phyloP scores from a whole-genome alignment of 169 alveolate genomes.

The Besnoitia besnoiti region DNA sequence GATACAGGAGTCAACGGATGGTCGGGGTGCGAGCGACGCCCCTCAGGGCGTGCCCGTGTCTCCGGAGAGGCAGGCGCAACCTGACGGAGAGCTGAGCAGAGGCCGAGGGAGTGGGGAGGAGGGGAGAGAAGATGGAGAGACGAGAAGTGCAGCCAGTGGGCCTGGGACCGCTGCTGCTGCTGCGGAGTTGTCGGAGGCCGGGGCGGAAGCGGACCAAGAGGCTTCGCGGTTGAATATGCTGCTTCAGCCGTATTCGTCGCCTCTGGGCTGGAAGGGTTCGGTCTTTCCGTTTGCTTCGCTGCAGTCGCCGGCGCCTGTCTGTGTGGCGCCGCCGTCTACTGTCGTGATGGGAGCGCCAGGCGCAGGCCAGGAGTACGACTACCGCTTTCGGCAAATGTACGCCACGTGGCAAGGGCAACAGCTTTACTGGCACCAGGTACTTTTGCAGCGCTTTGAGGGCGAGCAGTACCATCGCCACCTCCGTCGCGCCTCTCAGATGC shows the following conservation, averaged over 20 bases:
- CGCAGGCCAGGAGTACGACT: not conserved
- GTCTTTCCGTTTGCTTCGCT: not conserved
- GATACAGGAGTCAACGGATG: no score
- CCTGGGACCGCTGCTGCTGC: no score
- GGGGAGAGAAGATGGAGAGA: not conserved
- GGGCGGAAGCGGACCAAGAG: no score
- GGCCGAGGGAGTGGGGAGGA: no score
- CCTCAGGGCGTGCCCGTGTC: no score
- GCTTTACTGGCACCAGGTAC: not conserved
- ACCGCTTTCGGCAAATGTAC: not conserved
- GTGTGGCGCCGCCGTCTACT: not conserved
- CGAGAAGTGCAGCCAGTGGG: not conserved
- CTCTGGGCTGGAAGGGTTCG: not conserved
- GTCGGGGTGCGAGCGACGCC: no score
- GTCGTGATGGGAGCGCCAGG: not conserved
- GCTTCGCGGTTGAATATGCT: no score
- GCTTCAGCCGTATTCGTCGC: not conserved
- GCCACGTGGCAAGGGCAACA: not conserved
- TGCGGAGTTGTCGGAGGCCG: no score
- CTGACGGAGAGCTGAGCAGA: no score
- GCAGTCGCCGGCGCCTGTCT: not conserved
- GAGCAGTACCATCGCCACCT: not conserved
- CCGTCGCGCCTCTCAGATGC: not conserved
- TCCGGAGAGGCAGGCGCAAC: no score
- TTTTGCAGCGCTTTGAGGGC: not conserved